Evolutionary conservation across 73 alveolate species (phyloP).

Genomic region (Paramecium tetraurelia): DNA sequence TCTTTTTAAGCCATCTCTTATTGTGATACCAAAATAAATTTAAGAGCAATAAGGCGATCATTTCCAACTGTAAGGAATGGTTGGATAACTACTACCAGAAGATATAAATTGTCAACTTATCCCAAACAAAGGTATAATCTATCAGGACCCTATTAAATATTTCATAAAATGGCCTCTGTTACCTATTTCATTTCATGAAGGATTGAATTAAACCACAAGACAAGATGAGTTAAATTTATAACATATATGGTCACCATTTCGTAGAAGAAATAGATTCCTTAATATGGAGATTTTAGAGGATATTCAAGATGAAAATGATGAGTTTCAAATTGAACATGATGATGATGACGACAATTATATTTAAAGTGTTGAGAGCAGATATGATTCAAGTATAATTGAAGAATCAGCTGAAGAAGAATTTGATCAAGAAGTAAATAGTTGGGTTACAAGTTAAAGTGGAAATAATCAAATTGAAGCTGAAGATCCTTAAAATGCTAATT

Average conservation of each 20-base stretch:
- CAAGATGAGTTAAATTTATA: not conserved
- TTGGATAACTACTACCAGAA: not conserved
- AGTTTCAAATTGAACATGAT: not conserved
- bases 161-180: not conserved
- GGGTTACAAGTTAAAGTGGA: slow-evolving; percentile 15
- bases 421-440: not conserved
- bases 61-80: not conserved
- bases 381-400: not conserved
- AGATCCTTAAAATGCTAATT: not conserved
- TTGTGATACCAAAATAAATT: not conserved
- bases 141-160: not conserved
- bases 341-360: not conserved
- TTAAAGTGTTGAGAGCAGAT: not conserved
- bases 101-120: not conserved
- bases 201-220: not conserved
- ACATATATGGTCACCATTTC: not conserved
- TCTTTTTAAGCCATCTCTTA: not conserved
- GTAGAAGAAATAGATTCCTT: not conserved
- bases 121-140: not conserved
- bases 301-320: not conserved
- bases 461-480: not conserved
- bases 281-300: not conserved
- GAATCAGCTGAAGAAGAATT: not conserved
- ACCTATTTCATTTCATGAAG: not conserved
- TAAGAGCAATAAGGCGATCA: slow-evolving; percentile 7